Conservation (phyloP, 768 basidiomycete species). For the Termitomyces sp. region DNA sequence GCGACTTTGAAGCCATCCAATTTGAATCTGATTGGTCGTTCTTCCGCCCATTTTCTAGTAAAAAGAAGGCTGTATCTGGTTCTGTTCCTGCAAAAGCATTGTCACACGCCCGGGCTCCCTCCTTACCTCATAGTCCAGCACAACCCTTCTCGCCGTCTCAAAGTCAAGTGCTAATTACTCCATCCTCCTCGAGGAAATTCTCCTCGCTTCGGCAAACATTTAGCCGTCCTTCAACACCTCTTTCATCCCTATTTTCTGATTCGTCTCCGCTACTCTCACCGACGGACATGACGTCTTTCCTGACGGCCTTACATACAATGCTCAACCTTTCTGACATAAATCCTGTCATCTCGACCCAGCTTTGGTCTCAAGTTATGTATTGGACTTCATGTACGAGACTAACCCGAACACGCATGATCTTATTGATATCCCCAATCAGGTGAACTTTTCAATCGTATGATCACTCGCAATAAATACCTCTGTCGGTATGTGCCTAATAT, state of each 20-base stretch:
- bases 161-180: constrained; percentile 31
- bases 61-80: constrained; percentile 43
- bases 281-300: constrained; percentile 63
- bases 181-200: constrained; percentile 48
- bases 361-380: constrained; percentile 98
- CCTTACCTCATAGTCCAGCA: constrained; percentile 44
- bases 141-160: constrained; percentile 51
- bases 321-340: constrained; percentile 86
- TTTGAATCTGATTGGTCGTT: constrained; percentile 98
- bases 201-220: constrained; percentile 67
- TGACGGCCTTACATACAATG: constrained; percentile 81
- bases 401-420: neutral
- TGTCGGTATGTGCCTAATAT: constrained; percentile 56
- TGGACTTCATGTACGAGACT: constrained; percentile 86
- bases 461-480: constrained; percentile 91
- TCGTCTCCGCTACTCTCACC: constrained; percentile 36
- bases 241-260: constrained; percentile 46
- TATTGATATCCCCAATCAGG: constrained; percentile 36
- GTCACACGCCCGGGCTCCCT: constrained; percentile 29
- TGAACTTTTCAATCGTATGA: constrained; percentile 78
- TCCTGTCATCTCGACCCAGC: constrained; percentile 79
- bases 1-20: constrained; percentile 75
- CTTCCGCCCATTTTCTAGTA: constrained; percentile 62
- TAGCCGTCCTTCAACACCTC: constrained; percentile 38
- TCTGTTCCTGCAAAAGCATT: constrained; percentile 23